Percentiles rank a stretch among this genome's conserved stretches.
These are phyloP conservation scores for Meyerozyma elateridarum DNA, from an alignment of 1,139 yeast species.

Conservation along the genomic window DNA sequence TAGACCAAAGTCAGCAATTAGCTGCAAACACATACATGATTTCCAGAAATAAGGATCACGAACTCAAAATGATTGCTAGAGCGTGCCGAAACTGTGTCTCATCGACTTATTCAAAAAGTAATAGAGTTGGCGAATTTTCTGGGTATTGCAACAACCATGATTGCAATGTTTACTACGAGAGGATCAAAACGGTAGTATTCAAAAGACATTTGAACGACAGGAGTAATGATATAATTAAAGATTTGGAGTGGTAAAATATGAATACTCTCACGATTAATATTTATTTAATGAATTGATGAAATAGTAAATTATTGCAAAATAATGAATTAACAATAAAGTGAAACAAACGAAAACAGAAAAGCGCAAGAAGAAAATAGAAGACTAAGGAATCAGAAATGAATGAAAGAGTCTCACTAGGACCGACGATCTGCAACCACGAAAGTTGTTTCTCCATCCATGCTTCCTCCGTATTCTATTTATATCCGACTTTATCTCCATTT, in stretches of 20 bases:
- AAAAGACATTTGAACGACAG: background rate
- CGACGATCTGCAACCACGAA: no score
- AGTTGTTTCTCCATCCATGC: no score
- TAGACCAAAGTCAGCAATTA: constrained; percentile 16
- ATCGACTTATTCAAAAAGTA: background rate
- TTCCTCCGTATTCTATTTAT: no score
- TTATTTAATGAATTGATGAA: no score
- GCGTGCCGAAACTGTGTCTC: background rate
- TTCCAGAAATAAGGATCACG: constrained; percentile 12
- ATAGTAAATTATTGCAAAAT: background rate
- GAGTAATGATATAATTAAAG: background rate
- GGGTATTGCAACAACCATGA: constrained; percentile 1
- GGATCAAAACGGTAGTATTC: background rate
- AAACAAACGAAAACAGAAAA: no score
- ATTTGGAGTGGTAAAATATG: background rate
- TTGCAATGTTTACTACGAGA: constrained; percentile 1
- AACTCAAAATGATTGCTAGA: background rate
- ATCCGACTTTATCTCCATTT: no score
- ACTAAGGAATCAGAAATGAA: no score
- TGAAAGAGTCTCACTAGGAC: no score
- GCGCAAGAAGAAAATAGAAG: no score
- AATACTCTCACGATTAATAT: no score
- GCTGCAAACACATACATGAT: constrained; percentile 17
- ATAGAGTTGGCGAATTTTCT: no score
- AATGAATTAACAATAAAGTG: background rate